Base-by-base conservation (phyloP, 169 alveolate species). In the Plasmodium adleri region DNA sequence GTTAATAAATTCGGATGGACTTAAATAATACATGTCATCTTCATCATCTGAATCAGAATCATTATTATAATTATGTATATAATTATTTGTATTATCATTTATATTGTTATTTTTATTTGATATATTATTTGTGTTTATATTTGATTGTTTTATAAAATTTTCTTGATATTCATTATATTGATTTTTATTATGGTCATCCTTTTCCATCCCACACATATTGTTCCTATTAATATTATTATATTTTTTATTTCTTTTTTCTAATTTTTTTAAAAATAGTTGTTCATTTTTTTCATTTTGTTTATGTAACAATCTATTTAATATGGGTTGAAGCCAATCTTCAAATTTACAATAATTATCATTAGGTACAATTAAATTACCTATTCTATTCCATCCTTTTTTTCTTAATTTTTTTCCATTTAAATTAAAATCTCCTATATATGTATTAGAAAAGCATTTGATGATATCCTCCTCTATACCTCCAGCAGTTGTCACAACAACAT, bases 391-490 rank as follows among this genome's bases (percentile, higher is more conserved):
- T 22, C 99, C 99, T 72, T 97, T 94, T 75, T 94, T 95, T 66
- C 99, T 95, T 60, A 98, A 91, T 45, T 94, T 97, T 58, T 93
- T 91, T 26, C 99, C 99, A 60, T 97, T 96, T 47, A 98, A 94
- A 54, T 74, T 87, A 63, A 94, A 94, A 52, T 92, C 94, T 8
- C 99, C 99, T 43, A 98, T 75, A 90, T 96, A 96, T 4, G 98
- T 95, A 59, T 96, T 97, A 22, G 98, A 98, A 72, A 98, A 93
- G 90, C 99, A 98, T 88, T 99, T 99, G 88, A 99, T 98, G 72
- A 98, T 93, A 93, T 98, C 99, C 96, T 99, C 99, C 94, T 99
- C 99, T 54, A 99, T 96, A 2, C 99, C 99, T 1, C 99, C 99
- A 20, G 99, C 99, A 5, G 99, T 96, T 4, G 99, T 98, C 8